Conservation (phyloP, 345 rosid species). For the Lepidium sativum region DNA sequence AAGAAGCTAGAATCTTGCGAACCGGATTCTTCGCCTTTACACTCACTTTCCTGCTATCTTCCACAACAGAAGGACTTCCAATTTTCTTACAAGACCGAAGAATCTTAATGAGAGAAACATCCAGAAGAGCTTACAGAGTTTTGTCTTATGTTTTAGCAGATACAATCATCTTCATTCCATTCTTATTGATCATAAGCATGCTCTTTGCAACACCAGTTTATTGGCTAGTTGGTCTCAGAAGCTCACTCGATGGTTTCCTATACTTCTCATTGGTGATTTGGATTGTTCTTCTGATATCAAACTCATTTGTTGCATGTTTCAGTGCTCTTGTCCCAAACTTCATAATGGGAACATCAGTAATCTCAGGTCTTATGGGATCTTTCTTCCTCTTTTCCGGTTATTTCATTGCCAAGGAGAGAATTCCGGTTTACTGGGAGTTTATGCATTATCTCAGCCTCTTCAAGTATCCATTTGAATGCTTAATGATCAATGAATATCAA, state of each 20-base stretch:
- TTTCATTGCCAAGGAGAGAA: constrained; percentile 56
- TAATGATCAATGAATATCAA: constrained; percentile 58
- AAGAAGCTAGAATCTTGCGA: constrained; percentile 39
- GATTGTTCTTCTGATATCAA: constrained; percentile 60
- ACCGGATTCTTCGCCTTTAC: constrained; percentile 82
- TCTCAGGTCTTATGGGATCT: constrained; percentile 84
- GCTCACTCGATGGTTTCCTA: constrained; percentile 44
- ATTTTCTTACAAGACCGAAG: constrained; percentile 80
- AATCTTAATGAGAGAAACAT: constrained; percentile 68
- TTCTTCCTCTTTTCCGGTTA: constrained; percentile 90
- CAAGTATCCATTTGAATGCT: constrained; percentile 55
- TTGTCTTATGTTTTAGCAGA: constrained; percentile 62
- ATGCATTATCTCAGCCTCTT: constrained; percentile 84
- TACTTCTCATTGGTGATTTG: constrained; percentile 72
- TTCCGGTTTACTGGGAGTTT: constrained; percentile 74
- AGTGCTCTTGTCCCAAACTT: constrained; percentile 92
- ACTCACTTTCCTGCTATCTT: constrained; percentile 77
- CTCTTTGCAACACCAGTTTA: constrained; percentile 76
- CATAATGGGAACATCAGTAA: constrained; percentile 88
- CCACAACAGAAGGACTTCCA: constrained; percentile 83
- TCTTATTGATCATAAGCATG: constrained; percentile 53
- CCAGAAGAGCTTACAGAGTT: constrained; percentile 71
- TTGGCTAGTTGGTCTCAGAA: constrained; percentile 77
- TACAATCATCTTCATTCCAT: constrained; percentile 62
- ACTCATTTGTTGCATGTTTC: constrained; percentile 84